Evolutionary conservation across 805 yeast genomes (phyloP).

Genomic region (Yamadazyma kitorensis): DNA sequence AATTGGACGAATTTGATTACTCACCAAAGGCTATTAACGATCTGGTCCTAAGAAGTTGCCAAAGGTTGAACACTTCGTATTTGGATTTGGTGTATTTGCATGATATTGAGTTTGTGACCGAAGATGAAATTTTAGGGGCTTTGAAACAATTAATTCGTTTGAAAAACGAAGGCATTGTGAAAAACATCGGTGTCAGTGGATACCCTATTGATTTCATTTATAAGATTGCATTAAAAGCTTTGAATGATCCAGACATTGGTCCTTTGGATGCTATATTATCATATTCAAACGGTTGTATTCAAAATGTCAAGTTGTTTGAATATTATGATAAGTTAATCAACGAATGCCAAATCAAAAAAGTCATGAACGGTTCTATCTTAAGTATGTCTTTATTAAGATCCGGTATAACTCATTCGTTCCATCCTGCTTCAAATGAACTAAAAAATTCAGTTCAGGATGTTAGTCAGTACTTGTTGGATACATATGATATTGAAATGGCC

Average conservation of each 20-base stretch:
- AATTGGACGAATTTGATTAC: conserved; percentile 71
- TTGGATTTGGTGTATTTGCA: conserved; percentile 84
- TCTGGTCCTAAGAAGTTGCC: conserved; percentile 65
- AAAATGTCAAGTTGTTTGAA: conserved; percentile 55
- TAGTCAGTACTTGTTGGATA: conserved; percentile 33
- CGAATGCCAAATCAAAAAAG: conserved; percentile 52
- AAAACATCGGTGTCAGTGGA: conserved; percentile 77
- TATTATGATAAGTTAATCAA: conserved; percentile 47
- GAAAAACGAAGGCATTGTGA: conserved; percentile 61
- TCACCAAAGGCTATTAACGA: conserved; percentile 54
- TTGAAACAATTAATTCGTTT: conserved; percentile 55
- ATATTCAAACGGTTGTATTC: conserved; percentile 80
- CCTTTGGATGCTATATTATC: conserved; percentile 73
- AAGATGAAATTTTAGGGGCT: conserved; percentile 57
- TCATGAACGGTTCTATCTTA: conserved; percentile 82
- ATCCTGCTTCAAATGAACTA: conserved; percentile 69
- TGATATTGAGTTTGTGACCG: conserved; percentile 78
- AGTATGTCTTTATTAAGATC: conserved; percentile 83
- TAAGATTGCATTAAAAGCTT: conserved; percentile 44
- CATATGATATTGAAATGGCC: conserved; percentile 63
- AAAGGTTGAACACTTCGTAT: conserved; percentile 63
- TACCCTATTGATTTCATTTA: conserved; percentile 75
- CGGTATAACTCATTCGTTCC: conserved; percentile 67
- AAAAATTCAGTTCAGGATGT: conserved; percentile 49
- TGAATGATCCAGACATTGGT: conserved; percentile 44